phyloP scores from a whole-genome alignment of 805 yeast genomes.

The Candida parachauliodes region DNA sequence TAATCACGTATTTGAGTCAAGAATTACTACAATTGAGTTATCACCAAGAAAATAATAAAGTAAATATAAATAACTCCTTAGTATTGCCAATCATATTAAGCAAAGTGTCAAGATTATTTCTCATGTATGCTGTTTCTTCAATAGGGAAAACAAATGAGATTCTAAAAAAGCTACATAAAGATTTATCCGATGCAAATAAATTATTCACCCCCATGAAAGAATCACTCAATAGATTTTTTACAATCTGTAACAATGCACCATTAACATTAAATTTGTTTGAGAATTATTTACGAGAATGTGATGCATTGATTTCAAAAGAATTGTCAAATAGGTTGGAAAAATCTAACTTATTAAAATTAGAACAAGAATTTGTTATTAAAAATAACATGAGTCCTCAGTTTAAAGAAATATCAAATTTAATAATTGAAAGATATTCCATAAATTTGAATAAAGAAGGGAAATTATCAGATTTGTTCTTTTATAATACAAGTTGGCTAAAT shows the following conservation, averaged over 20 bases:
- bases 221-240: constrained; percentile 48
- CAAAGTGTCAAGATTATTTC: constrained; percentile 65
- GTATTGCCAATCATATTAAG: constrained; percentile 60
- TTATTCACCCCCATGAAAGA: constrained; percentile 49
- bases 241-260: constrained; percentile 49
- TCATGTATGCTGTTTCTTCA: constrained; percentile 64
- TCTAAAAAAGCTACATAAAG: constrained; percentile 54
- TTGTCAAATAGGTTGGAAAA: constrained; percentile 19
- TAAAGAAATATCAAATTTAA: constrained; percentile 34
- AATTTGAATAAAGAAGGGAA: constrained; percentile 43
- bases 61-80: constrained; percentile 35
- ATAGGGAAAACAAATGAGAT: constrained; percentile 60
- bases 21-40: constrained; percentile 54
- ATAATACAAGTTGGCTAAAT: constrained; percentile 65
- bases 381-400: constrained; percentile 54
- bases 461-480: constrained; percentile 54
- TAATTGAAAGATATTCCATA: constrained; percentile 47
- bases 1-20: constrained; percentile 67
- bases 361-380: constrained; percentile 57
- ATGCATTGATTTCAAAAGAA: constrained; percentile 32
- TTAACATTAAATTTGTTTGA: constrained; percentile 56
- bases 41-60: constrained; percentile 15
- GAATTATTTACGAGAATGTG: constrained; percentile 58
- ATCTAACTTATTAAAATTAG: constrained; percentile 44
- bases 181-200: constrained; percentile 37